Conservation (phyloP, 75 land plant genomes). For the Picea glauca region DNA sequence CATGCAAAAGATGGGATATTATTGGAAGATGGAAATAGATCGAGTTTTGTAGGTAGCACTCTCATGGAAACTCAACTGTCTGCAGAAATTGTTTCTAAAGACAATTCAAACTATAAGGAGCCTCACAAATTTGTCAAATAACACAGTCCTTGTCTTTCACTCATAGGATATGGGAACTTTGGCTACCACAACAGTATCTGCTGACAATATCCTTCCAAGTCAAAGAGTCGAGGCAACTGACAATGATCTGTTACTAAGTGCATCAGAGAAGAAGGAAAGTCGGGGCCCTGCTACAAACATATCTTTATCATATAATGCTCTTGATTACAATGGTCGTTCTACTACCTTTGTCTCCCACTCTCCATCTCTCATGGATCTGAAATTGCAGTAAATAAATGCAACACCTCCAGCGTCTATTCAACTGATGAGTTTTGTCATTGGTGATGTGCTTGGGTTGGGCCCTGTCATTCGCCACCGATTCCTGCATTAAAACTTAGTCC, state of each 20-base stretch:
- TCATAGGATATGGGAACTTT: conserved; percentile 52
- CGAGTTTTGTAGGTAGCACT: neutral
- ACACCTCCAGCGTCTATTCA: conserved; percentile 17
- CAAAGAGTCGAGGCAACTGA: conserved; percentile 85
- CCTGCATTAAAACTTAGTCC: conserved; percentile 66
- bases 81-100: neutral
- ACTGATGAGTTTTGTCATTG: conserved; percentile 42
- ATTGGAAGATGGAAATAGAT: neutral
- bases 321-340: conserved; percentile 37
- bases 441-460: conserved; percentile 83
- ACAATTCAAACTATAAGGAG: neutral
- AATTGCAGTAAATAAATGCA: conserved; percentile 11
- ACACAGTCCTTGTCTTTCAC: neutral
- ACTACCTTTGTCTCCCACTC: conserved; percentile 5
- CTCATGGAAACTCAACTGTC: neutral
- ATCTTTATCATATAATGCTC: conserved; percentile 65
- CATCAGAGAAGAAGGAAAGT: conserved; percentile 82
- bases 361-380: conserved; percentile 19
- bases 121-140: neutral
- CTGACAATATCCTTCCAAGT: conserved; percentile 44
- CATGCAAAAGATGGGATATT: neutral
- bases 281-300: conserved; percentile 44
- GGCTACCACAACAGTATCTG: conserved; percentile 41
- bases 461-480: conserved; percentile 26
- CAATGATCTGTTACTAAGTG: conserved; percentile 80